A percentile compares a stretch with the other conserved stretches of the same genome.
Conservation (phyloP, 2,329 filamentous ascomycete genomes). For the Daldinia sp. region DNA sequence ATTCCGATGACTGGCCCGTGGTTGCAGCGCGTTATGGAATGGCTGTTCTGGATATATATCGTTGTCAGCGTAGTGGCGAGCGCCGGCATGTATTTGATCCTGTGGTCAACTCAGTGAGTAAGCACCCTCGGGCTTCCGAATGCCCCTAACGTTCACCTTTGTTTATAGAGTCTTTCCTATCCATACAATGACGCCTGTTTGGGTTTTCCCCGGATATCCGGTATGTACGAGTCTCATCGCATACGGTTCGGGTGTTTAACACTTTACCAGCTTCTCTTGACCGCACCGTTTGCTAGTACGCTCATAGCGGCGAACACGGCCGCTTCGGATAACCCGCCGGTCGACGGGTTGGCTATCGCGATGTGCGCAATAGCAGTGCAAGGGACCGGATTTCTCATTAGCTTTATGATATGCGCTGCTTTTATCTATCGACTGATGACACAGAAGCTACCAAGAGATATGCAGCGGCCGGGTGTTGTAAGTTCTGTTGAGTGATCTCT, state of each 20-base stretch:
- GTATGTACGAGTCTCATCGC: no score
- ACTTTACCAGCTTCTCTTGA: slow-evolving; percentile 68
- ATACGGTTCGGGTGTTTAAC: no score
- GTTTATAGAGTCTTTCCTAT: slow-evolving; percentile 69
- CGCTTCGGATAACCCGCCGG: slow-evolving; percentile 44
- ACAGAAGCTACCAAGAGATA: slow-evolving; percentile 82
- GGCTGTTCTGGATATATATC: slow-evolving; percentile 81
- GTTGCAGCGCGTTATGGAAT: slow-evolving; percentile 69
- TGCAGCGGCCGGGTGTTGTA: slow-evolving; percentile 79
- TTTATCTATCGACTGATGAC: slow-evolving; percentile 91
- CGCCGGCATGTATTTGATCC: slow-evolving; percentile 77
- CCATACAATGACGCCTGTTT: slow-evolving; percentile 86
- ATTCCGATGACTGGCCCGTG: slow-evolving; percentile 71
- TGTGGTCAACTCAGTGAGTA: slow-evolving; percentile 71
- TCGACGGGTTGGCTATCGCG: slow-evolving; percentile 61
- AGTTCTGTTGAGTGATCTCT: slow-evolving; percentile 30
- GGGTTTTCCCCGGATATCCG: slow-evolving; percentile 89
- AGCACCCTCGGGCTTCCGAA: background rate
- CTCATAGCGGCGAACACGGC: slow-evolving; percentile 59
- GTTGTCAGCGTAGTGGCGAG: slow-evolving; percentile 75
- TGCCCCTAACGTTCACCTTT: background rate
- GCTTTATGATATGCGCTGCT: slow-evolving; percentile 84
- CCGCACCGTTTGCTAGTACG: slow-evolving; percentile 77
- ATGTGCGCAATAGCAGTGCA: slow-evolving; percentile 64
- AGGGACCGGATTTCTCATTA: slow-evolving; percentile 68